Base-by-base conservation (phyloP, 306 rosid species). In the Lathyrus aphaca region DNA sequence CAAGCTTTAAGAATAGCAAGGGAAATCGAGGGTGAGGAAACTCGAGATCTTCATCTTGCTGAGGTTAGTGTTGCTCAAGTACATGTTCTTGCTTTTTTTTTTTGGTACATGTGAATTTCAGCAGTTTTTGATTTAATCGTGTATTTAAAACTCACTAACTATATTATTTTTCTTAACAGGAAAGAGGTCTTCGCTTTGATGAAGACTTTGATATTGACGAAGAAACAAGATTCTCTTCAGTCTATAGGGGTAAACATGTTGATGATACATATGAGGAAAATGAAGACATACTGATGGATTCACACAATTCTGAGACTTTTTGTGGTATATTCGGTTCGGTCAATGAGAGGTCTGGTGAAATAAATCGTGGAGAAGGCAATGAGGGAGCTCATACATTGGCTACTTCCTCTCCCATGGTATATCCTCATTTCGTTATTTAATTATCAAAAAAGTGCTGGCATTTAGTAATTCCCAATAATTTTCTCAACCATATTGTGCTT, bases 1-100 rank as follows among this genome's bases (percentile, higher is more conserved):
- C 88, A 81, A 79, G 99, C 99, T 69, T 64, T 55, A 74, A 86
- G 91, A 86, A 79, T 91, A 77, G 99, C 97, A 4, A 82, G 87
- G 80, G 97, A 94, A 87, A 94, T 91, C 75, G 99, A 94, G 95
- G 91, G 88, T 0, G 99, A 94, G 88, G 99, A 86, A 2, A 87
- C 99, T 44, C 84, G 63, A 79, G 97, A 94, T 89, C 89, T 86
- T 78, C 99, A 94, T 81, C 79, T 82, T 42, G 96, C 97, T 12
- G 99, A 91, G 92, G 99, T 93, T 77, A 72, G 89, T 67, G 66
- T 75, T 53, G 74, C 67, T 74, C 62, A 48, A 49, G 56, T 46
- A 35, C 46, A n/a, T 42, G 60, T 67, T 63, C 40, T 54, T 13
- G 11, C 64, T 29, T 48, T 50, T 46, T 60, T 60, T 49, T 45